Evolutionary conservation across 306 rosid species (phyloP).

Genomic region (Prunus dulcis): DNA sequence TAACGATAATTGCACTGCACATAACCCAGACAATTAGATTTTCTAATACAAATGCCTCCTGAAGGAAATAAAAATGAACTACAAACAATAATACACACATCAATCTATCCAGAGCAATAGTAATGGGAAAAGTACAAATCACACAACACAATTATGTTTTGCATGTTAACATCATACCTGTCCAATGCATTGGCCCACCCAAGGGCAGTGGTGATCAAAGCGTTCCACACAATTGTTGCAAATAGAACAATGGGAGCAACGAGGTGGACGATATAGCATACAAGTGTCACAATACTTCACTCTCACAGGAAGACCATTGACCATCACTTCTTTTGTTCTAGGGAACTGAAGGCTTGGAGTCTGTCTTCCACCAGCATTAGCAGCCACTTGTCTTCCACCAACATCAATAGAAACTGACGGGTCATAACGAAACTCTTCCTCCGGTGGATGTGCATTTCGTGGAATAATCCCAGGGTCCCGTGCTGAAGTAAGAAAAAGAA

Average conservation of each 20-base stretch:
- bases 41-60: neutral
- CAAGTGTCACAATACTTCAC: conserved; percentile 96
- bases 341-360: conserved; percentile 82
- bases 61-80: conserved; percentile 20
- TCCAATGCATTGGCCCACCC: conserved; percentile 99
- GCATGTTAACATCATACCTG: conserved; percentile 53
- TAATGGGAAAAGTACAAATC: conserved; percentile 8
- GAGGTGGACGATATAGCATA: conserved; percentile 94
- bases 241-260: conserved; percentile 95
- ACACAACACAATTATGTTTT: neutral
- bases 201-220: conserved; percentile 96
- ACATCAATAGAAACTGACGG: conserved; percentile 49
- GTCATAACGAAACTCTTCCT: conserved; percentile 76
- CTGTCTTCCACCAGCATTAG: conserved; percentile 63
- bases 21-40: conserved; percentile 20
- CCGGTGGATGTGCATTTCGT: conserved; percentile 85
- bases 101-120: neutral
- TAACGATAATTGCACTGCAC: conserved; percentile 86
- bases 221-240: conserved; percentile 98
- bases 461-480: conserved; percentile 96
- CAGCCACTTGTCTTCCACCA: conserved; percentile 59
- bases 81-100: conserved; percentile 9
- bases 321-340: conserved; percentile 68
- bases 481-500: conserved; percentile 88
- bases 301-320: conserved; percentile 64